phyloP scores from a whole-genome alignment of 179 eudicot species.

The Dionaea muscipula region DNA sequence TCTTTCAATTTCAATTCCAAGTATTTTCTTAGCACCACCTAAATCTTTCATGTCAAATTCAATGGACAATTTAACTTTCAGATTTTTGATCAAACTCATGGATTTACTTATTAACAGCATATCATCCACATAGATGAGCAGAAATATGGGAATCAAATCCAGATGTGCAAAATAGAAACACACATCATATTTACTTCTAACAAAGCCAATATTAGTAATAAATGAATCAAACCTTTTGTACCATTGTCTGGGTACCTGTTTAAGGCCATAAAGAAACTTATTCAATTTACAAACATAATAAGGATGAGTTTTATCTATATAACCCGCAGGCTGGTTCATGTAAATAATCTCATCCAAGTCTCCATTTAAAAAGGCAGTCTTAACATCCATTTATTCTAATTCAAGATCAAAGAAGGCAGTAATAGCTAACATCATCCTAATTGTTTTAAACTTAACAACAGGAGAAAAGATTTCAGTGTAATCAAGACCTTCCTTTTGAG shows the following conservation, averaged over 20 bases:
- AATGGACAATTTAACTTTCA: too few species aligned
- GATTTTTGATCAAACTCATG: too few species aligned
- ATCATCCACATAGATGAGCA: too few species aligned
- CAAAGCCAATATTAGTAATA: background rate
- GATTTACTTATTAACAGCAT: too few species aligned
- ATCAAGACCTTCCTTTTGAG: background rate
- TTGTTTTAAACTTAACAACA: background rate
- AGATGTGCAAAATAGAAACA: too few species aligned
- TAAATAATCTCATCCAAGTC: constrained; percentile 1
- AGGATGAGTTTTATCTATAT: background rate
- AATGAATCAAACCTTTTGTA: background rate
- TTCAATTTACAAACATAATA: constrained; percentile 2
- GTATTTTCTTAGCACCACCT: background rate
- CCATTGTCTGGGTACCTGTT: background rate
- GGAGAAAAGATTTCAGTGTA: background rate
- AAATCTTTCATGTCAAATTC: constrained; percentile 7
- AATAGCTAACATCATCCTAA: background rate
- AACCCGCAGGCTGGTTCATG: constrained; percentile 6
- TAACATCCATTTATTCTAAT: constrained; percentile 4
- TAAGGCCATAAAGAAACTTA: background rate
- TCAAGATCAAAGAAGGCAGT: background rate
- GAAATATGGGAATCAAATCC: too few species aligned
- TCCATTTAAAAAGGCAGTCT: constrained; percentile 3
- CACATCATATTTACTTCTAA: background rate
- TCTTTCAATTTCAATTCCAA: constrained; percentile 1